Percentiles rank a stretch among this genome's conserved stretches.
Evolutionary conservation across 306 rosid species (phyloP).

Genomic region (Cotoneaster glaucophyllus): DNA sequence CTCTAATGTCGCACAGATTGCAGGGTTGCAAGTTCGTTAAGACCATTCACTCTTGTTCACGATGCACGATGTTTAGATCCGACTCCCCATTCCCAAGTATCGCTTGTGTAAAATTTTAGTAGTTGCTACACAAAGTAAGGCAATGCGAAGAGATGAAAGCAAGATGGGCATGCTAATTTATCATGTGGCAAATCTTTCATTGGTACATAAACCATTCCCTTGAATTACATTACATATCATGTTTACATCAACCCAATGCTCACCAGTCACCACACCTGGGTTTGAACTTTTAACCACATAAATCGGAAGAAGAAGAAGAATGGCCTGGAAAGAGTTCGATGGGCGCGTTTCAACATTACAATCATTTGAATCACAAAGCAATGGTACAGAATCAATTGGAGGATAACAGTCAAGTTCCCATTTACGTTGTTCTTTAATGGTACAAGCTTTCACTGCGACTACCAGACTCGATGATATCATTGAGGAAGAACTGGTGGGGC

Average conservation of each 20-base stretch:
- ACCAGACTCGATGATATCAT: conserved; percentile 20
- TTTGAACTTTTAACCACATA: conserved; percentile 2
- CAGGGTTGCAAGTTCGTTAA: not conserved
- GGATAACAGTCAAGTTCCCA: not conserved
- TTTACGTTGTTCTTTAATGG: not conserved
- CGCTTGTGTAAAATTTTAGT: no score
- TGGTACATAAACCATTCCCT: conserved; percentile 9
- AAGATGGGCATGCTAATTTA: not conserved
- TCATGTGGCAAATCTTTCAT: not conserved
- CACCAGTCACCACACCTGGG: not conserved
- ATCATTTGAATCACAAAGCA: conserved; percentile 14
- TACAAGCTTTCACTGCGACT: conserved; percentile 5
- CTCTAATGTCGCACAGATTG: not conserved
- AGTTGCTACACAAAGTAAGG: not conserved
- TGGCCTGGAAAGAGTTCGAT: conserved; percentile 19
- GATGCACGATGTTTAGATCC: no score
- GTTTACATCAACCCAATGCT: conserved; percentile 28
- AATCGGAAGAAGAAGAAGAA: conserved; percentile 24
- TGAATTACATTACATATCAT: conserved; percentile 14
- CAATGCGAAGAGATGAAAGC: not conserved
- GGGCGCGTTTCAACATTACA: conserved; percentile 10
- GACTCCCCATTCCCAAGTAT: no score
- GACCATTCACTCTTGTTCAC: not conserved
- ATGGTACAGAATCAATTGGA: conserved; percentile 3
- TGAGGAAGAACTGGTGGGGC: conserved; percentile 93